phyloP scores from a whole-genome alignment of 805 yeast species.

The Candida railenensis region DNA sequence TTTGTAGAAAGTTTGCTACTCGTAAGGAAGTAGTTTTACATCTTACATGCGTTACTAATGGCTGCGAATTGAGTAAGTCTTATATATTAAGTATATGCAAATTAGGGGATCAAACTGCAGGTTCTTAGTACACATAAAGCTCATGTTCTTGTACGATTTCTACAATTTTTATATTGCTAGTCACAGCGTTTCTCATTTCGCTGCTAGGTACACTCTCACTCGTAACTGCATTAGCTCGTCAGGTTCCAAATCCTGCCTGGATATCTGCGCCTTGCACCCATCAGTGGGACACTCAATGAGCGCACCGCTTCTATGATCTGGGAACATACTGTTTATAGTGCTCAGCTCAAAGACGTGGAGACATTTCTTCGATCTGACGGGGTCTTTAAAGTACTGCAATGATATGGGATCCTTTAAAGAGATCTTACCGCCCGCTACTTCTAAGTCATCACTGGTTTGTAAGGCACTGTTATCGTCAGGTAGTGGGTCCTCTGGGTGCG shows the following conservation, averaged over 20 bases:
- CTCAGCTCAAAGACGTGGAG: slow-evolving; percentile 60
- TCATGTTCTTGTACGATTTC: too few species aligned
- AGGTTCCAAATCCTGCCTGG: slow-evolving; percentile 31
- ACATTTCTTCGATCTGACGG: slow-evolving; percentile 57
- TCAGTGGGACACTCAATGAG: slow-evolving; percentile 52
- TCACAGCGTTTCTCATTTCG: neutral
- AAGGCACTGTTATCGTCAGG: slow-evolving; percentile 36
- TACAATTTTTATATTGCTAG: neutral
- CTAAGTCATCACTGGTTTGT: slow-evolving; percentile 57
- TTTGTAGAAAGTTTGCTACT: too few species aligned
- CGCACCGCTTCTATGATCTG: slow-evolving; percentile 11
- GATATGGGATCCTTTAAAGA: slow-evolving; percentile 70
- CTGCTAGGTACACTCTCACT: slow-evolving; percentile 36
- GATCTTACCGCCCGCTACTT: slow-evolving; percentile 69
- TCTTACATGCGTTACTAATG: too few species aligned
- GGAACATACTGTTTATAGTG: slow-evolving; percentile 37
- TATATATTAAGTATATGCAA: too few species aligned
- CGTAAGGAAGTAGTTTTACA: too few species aligned
- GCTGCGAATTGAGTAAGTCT: too few species aligned
- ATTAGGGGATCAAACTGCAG: neutral
- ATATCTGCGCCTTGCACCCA: slow-evolving; percentile 47
- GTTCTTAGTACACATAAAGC: too few species aligned
- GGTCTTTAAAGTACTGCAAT: slow-evolving; percentile 47
- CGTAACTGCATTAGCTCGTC: slow-evolving; percentile 60
- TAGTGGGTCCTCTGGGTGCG: slow-evolving; percentile 61